A percentile compares a stretch with the other conserved stretches of the same genome.
These are phyloP conservation scores for Ceriops tagal DNA, from an alignment of 345 rosid species.

Conservation along the genomic window DNA sequence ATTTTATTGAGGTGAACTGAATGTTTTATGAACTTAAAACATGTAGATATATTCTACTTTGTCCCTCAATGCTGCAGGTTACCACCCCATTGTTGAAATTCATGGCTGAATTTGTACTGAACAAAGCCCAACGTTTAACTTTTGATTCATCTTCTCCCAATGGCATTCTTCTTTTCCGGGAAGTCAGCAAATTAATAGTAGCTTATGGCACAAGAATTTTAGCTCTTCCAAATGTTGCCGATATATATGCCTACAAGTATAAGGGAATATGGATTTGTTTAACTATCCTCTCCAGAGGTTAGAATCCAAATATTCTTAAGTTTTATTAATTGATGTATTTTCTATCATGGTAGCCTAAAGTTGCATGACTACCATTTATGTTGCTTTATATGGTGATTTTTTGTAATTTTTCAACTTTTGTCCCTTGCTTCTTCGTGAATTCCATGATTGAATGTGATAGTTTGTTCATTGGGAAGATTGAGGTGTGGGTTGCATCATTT, in stretches of 20 bases:
- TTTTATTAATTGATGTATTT: neutral
- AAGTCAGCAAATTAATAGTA: conserved; percentile 95
- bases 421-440: neutral
- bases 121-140: conserved; percentile 91
- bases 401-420: neutral
- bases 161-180: conserved; percentile 99
- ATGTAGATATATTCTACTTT: neutral
- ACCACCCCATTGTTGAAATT: conserved; percentile 91
- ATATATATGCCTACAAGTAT: conserved; percentile 90
- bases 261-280: conserved; percentile 98
- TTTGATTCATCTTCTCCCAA: conserved; percentile 98
- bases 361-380: conserved; percentile 4
- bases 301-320: conserved; percentile 20
- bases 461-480: too few species aligned
- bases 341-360: neutral
- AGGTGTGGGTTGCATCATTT: too few species aligned
- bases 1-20: too few species aligned
- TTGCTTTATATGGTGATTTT: neutral
- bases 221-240: conserved; percentile 90
- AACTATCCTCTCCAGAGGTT: conserved; percentile 89
- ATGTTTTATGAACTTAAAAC: too few species aligned
- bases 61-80: conserved; percentile 57
- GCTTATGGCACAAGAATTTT: conserved; percentile 94
- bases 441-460: too few species aligned
- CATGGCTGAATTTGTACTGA: conserved; percentile 96